phyloP scores from a whole-genome alignment of 2,329 filamentous ascomycete genomes.

The Fusarium domesticum region DNA sequence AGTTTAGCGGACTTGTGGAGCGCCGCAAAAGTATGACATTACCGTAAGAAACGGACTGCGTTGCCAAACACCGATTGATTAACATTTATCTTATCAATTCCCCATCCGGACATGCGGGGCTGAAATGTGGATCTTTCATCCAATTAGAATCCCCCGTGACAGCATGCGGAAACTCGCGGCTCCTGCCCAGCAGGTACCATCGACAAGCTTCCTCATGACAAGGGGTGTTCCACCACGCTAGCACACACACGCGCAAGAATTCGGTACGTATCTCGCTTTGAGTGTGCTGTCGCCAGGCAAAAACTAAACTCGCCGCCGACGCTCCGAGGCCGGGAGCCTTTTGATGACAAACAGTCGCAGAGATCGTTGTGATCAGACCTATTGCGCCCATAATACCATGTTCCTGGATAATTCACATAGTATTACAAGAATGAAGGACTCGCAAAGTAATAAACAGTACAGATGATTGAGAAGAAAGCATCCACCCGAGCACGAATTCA shows the following conservation, averaged over 20 bases:
- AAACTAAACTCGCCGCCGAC: slow-evolving; percentile 19
- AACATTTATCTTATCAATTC: not conserved
- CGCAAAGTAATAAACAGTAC: no score
- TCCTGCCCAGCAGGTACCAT: slow-evolving; percentile 4
- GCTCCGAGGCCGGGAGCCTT: slow-evolving; percentile 22
- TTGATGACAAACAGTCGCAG: not conserved
- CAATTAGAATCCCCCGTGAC: slow-evolving; percentile 20
- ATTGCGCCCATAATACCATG: no score
- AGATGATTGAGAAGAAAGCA: no score
- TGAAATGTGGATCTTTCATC: slow-evolving; percentile 1
- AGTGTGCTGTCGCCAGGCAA: slow-evolving; percentile 1
- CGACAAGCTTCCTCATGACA: not conserved
- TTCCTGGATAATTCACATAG: no score
- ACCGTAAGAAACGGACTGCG: no score
- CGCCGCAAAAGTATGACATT: no score
- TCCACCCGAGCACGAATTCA: no score
- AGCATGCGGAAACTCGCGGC: slow-evolving; percentile 28
- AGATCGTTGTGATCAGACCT: not conserved
- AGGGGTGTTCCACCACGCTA: not conserved
- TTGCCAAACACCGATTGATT: no score
- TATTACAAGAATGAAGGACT: no score
- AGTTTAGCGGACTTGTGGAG: no score
- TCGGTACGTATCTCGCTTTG: slow-evolving; percentile 1
- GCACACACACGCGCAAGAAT: no score
- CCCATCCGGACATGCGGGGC: not conserved